A percentile compares a stretch with the other conserved stretches of the same genome.
Conservation (phyloP, 78 protist genomes). For the Polysphondylium violaceum region DNA sequence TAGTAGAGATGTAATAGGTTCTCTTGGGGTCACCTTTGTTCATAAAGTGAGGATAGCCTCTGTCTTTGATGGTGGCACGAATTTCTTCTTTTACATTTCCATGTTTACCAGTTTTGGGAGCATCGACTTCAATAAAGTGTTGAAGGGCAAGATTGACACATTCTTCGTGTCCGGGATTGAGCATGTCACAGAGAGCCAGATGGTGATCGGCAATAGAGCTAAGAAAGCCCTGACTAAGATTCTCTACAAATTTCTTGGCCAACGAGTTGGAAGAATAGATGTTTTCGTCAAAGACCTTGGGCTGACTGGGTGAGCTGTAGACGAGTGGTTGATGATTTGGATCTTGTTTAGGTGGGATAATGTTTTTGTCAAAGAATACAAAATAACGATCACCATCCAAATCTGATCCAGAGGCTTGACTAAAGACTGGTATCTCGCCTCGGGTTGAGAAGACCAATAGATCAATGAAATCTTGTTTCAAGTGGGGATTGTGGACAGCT, state of each 20-base stretch:
- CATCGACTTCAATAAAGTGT: slow-evolving; percentile 74
- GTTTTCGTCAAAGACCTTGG: not conserved
- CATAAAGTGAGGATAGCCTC: slow-evolving; percentile 14
- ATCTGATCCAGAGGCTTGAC: slow-evolving; percentile 71
- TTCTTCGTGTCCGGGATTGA: not conserved
- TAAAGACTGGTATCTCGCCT: slow-evolving; percentile 69
- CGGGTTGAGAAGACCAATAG: slow-evolving; percentile 53
- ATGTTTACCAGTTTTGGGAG: slow-evolving; percentile 75
- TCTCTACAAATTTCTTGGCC: not conserved
- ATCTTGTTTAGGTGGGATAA: not conserved
- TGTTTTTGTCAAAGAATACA: slow-evolving; percentile 31
- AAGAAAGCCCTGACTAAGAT: slow-evolving; percentile 5
- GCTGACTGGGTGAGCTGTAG: too few relatives aligned
- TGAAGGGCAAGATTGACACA: slow-evolving; percentile 38
- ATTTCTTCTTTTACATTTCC: slow-evolving; percentile 19
- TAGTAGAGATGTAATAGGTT: not conserved
- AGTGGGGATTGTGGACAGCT: slow-evolving; percentile 31
- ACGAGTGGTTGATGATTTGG: too few relatives aligned
- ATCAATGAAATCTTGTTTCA: too few relatives aligned
- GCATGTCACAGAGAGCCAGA: not conserved
- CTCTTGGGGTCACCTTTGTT: not conserved
- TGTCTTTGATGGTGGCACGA: not conserved
- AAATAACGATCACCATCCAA: slow-evolving; percentile 85
- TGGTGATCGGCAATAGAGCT: slow-evolving; percentile 68
- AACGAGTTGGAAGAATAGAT: not conserved